These are phyloP conservation scores for Mycena galericulata DNA, from an alignment of 768 basidiomycete species.

Conservation along the genomic window DNA sequence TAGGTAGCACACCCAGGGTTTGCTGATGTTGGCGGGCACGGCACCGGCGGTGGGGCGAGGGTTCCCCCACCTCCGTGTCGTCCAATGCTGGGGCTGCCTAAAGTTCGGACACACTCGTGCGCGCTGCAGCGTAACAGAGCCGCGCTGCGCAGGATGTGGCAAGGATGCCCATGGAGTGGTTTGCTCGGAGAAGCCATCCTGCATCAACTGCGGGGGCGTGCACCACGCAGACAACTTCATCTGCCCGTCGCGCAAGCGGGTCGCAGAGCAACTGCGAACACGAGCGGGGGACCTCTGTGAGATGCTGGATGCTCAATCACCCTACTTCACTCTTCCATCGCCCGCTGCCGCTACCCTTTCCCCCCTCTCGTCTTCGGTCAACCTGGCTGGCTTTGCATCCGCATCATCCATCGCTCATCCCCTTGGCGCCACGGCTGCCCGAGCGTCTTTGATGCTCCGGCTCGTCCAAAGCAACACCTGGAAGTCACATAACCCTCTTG, in stretches of 20 bases:
- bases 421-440: constrained; percentile 8
- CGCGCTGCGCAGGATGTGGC: neutral
- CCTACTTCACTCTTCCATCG: neutral
- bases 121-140: too few relatives aligned
- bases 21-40: neutral
- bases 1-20: too few relatives aligned
- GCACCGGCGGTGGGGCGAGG: neutral
- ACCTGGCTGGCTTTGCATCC: neutral
- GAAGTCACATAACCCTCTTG: too few relatives aligned
- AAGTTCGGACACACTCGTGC: neutral
- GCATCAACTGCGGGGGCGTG: constrained; percentile 1
- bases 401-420: neutral
- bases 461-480: neutral
- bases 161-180: neutral
- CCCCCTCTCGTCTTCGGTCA: neutral
- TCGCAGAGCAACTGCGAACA: too few relatives aligned
- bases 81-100: constrained; percentile 3
- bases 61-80: neutral
- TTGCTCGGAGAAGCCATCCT: neutral
- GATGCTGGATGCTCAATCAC: neutral
- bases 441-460: neutral
- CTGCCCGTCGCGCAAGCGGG: too few relatives aligned
- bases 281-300: neutral
- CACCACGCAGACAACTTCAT: too few relatives aligned
- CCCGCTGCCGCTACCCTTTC: neutral